A percentile compares a stretch with the other conserved stretches of the same genome.
phyloP scores from a whole-genome alignment of 352 stramenopile genomes.

The Phytophthora lateralis region DNA sequence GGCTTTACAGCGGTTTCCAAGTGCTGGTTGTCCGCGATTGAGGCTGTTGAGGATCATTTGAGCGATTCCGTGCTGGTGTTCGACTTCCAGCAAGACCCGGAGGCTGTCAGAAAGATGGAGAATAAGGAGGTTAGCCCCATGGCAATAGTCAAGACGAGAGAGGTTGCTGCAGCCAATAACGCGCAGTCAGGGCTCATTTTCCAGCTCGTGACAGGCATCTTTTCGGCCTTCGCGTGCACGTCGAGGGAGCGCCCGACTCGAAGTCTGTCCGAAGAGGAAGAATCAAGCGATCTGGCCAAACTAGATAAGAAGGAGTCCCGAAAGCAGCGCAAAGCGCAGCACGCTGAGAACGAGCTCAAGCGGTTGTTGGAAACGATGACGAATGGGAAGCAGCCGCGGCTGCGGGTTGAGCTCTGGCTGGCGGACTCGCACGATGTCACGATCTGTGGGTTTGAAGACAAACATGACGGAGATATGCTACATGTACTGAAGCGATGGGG shows the following conservation, averaged over 20 bases:
- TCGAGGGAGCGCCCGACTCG: background rate
- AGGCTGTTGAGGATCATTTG: conserved; percentile 12
- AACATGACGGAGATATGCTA: background rate
- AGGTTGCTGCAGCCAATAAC: background rate
- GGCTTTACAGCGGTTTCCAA: conserved; percentile 12
- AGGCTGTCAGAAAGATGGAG: background rate
- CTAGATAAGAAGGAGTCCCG: background rate
- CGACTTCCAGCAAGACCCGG: conserved; percentile 13
- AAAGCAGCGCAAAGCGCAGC: background rate
- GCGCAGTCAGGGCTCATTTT: conserved; percentile 6
- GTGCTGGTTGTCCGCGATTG: conserved; percentile 13
- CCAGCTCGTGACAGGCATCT: background rate
- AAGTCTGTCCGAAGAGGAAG: conserved; percentile 1
- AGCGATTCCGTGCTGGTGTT: conserved; percentile 16
- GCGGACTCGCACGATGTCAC: conserved; percentile 3
- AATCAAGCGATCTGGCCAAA: background rate
- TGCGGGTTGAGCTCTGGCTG: conserved; percentile 18
- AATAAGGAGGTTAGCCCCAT: background rate
- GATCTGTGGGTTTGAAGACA: conserved; percentile 1
- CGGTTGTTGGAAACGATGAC: conserved; percentile 4
- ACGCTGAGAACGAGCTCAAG: conserved; percentile 19
- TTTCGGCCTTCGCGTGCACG: conserved; percentile 10
- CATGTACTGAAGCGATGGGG: conserved; percentile 8
- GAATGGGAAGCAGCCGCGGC: background rate
- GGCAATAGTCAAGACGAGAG: background rate